Percentiles rank a stretch among this genome's conserved stretches.
Conservation (phyloP, 1,139 yeast species). For the Candida sp. region DNA sequence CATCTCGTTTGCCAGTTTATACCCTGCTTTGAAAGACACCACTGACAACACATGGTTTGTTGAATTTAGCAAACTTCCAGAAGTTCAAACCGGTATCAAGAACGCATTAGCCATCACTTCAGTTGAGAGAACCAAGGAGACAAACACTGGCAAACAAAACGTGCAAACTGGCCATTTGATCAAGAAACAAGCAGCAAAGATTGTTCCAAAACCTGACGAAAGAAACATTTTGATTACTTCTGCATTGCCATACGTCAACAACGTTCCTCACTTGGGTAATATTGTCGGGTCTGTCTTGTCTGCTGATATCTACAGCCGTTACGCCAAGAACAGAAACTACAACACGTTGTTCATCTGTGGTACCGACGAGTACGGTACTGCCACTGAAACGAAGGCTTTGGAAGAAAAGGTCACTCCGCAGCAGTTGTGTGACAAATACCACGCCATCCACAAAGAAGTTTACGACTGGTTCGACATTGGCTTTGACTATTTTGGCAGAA, state of each 20-base stretch:
- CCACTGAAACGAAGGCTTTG: slow-evolving; percentile 97
- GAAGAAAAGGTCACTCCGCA: slow-evolving; percentile 92
- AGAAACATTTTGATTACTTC: slow-evolving; percentile 90
- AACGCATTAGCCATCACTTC: slow-evolving; percentile 43
- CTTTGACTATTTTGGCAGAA: slow-evolving; percentile 95
- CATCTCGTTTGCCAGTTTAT: slow-evolving; percentile 48
- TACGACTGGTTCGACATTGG: slow-evolving; percentile 98
- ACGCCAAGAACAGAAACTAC: slow-evolving; percentile 86
- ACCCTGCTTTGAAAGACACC: slow-evolving; percentile 31
- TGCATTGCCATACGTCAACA: slow-evolving; percentile 96
- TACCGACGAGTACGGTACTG: slow-evolving; percentile 99
- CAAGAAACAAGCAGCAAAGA: slow-evolving; percentile 33
- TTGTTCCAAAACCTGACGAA: slow-evolving; percentile 66
- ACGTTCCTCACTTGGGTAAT: slow-evolving; percentile 98
- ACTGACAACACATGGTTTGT: slow-evolving; percentile 42
- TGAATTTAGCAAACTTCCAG: slow-evolving; percentile 37
- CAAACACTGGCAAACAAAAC: slow-evolving; percentile 61
- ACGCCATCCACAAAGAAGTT: slow-evolving; percentile 82
- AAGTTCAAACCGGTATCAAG: slow-evolving; percentile 42
- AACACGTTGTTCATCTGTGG: slow-evolving; percentile 91
- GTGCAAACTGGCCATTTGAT: slow-evolving; percentile 46
- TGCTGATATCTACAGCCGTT: slow-evolving; percentile 95
- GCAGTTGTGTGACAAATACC: slow-evolving; percentile 89
- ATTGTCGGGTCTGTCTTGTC: slow-evolving; percentile 93
- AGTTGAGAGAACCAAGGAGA: slow-evolving; percentile 49